Evolutionary conservation across 1,284 basidiomycete species (phyloP).

Genomic region (Fomitopsis pinicola): DNA sequence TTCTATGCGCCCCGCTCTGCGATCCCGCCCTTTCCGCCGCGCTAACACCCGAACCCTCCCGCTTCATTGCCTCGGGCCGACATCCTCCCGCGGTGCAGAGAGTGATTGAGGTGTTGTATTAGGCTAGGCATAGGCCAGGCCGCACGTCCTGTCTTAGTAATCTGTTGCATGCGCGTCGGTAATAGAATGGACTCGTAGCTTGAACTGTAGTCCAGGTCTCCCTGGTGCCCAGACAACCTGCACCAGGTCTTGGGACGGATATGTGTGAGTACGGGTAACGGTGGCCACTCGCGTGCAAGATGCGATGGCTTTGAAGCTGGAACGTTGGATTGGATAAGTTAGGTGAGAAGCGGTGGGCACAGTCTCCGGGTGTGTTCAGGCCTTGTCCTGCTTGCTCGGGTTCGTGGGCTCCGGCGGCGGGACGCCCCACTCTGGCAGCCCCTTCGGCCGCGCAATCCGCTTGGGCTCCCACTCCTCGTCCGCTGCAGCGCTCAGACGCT

Average conservation of each 20-base stretch:
- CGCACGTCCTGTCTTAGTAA: neutral
- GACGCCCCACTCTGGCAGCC: constrained; percentile 86
- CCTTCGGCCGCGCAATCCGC: constrained; percentile 77
- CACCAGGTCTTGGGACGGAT: neutral
- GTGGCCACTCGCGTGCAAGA: neutral
- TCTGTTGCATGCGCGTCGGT: neutral
- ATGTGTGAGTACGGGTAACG: neutral
- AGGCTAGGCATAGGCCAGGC: neutral
- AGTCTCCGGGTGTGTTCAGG: neutral
- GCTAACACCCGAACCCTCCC: constrained; percentile 73
- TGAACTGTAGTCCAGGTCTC: neutral
- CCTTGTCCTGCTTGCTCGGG: constrained; percentile 16
- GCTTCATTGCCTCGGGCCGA: constrained; percentile 94
- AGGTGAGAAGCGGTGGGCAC: neutral
- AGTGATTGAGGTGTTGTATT: constrained; percentile 74
- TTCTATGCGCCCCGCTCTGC: neutral
- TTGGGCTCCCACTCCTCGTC: constrained; percentile 87
- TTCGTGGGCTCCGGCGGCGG: constrained; percentile 51
- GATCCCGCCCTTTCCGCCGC: neutral
- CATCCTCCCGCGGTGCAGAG: constrained; percentile 70
- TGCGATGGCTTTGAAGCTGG: neutral
- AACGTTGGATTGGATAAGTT: neutral
- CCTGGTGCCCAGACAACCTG: neutral
- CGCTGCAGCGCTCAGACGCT: constrained; percentile 62
- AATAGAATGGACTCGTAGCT: neutral